Percentiles rank a stretch among this genome's conserved stretches.
Evolutionary conservation across 2,329 filamentous ascomycete species (phyloP).

Genomic region (Keithomyces neogunnii): DNA sequence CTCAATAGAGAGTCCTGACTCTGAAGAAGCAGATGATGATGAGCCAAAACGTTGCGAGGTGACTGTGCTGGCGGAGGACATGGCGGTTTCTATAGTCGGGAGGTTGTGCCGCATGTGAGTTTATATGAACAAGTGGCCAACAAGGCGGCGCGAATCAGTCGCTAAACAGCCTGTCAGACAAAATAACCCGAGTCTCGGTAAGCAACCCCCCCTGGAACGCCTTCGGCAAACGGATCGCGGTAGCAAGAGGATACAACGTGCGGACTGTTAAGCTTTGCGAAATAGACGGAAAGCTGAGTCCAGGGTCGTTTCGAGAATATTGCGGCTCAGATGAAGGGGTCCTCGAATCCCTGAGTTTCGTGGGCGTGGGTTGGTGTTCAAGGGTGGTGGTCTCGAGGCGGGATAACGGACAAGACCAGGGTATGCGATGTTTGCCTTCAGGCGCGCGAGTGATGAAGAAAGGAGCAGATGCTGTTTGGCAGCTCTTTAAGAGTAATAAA

Average conservation of each 20-base stretch:
- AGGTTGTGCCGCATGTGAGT: background rate
- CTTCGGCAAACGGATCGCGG: background rate
- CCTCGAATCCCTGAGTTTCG: background rate
- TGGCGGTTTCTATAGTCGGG: slow-evolving; percentile 5
- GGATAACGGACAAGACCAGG: background rate
- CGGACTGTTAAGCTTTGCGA: background rate
- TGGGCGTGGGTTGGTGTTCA: background rate
- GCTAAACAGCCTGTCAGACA: background rate
- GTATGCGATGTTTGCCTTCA: background rate
- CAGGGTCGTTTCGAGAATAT: background rate
- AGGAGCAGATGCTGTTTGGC: background rate
- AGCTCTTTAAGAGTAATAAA: background rate
- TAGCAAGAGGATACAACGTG: too few relatives aligned
- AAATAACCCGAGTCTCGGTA: background rate
- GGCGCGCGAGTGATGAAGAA: background rate
- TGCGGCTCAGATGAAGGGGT: background rate
- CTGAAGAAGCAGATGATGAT: slow-evolving; percentile 25
- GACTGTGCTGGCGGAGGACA: slow-evolving; percentile 8
- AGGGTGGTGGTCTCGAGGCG: background rate
- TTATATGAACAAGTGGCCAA: background rate
- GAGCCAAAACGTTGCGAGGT: slow-evolving; percentile 13
- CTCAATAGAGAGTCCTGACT: slow-evolving; percentile 30
- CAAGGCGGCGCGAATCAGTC: background rate
- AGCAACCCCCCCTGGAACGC: background rate
- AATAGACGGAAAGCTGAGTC: background rate